Conservation (phyloP, 345 rosid species). For the Schrenkiella parvula region DNA sequence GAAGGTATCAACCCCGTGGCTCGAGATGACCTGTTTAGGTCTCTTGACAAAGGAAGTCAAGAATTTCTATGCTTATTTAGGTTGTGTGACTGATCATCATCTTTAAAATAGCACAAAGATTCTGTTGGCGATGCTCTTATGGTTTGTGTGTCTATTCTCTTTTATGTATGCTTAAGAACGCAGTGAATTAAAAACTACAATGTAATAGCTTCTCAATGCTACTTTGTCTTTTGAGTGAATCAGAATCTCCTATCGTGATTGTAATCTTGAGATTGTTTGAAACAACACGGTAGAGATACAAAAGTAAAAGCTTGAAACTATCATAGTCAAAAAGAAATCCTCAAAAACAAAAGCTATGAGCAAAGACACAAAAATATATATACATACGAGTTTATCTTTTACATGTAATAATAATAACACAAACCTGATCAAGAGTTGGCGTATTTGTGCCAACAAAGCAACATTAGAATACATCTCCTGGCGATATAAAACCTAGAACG, state of each 20-base stretch:
- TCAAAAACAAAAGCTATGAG: background rate
- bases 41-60: background rate
- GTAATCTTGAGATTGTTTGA: background rate
- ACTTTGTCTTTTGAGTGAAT: background rate
- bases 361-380: background rate
- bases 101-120: background rate
- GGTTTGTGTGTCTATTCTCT: background rate
- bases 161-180: slow-evolving; percentile 1
- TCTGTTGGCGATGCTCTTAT: background rate
- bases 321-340: background rate
- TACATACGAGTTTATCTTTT: background rate
- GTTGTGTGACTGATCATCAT: slow-evolving; percentile 25
- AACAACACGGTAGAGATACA: background rate
- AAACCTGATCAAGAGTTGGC: slow-evolving; percentile 36
- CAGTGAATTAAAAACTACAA: background rate
- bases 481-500: slow-evolving; percentile 51
- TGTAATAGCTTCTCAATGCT: background rate
- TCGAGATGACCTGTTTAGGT: slow-evolving; percentile 32
- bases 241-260: background rate
- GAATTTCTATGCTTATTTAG: background rate
- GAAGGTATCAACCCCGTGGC: slow-evolving; percentile 36
- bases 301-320: background rate
- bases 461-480: slow-evolving; percentile 49
- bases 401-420: background rate
- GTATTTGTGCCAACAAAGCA: slow-evolving; percentile 63